Base-by-base conservation (phyloP, 2,329 filamentous ascomycete species). In the Colletotrichum sp. region DNA sequence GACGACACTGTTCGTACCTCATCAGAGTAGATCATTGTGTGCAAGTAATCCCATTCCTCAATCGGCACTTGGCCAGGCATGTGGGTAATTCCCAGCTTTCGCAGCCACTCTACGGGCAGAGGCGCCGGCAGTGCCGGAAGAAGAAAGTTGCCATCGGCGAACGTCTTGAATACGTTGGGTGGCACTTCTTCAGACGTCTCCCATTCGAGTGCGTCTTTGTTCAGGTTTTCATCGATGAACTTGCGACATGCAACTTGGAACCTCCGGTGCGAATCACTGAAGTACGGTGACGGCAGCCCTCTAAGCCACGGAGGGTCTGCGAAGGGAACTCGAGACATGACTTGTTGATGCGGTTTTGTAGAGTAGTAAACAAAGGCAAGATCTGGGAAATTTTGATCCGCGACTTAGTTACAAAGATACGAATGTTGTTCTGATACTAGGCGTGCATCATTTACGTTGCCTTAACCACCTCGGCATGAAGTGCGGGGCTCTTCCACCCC, bases 21-120 rank as follows among this genome's bases (percentile, higher is more conserved):
- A 80, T 95, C 93, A 6, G 86, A 85, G 80, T 93, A 95, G 67
- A 96, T 95, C 70, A 92, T 87, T 0, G 89, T 91, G 81, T 96
- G 93, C 12, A 95, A 86, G 78, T 93, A 92, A 80, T 95, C 93
- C 85, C 93, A 96, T 30, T 96, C 93, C 81, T 95, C 93, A 3
- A 96, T 90, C 78, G 91, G 92, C 3, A 93, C 83, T 1, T 90
- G 90, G 2, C 93, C 93, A 0, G 93, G 86, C 55, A 96, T 90
- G 79, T 94, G 90, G 73, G 92, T 85, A 61, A 95, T 92, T 1
- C 92, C 93, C 21, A 93, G 80, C 60, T 87, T 89, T 83, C 92
- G 92, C 76, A 95, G 85, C 91, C 93, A 93, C 65, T 89, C 88
- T 1, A 93, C 90, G 0, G 94, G 94, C 21, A 96, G 82, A 1